Base-by-base conservation (phyloP, 805 yeast genomes). In the Vanderwaltozyma tropicalis region DNA sequence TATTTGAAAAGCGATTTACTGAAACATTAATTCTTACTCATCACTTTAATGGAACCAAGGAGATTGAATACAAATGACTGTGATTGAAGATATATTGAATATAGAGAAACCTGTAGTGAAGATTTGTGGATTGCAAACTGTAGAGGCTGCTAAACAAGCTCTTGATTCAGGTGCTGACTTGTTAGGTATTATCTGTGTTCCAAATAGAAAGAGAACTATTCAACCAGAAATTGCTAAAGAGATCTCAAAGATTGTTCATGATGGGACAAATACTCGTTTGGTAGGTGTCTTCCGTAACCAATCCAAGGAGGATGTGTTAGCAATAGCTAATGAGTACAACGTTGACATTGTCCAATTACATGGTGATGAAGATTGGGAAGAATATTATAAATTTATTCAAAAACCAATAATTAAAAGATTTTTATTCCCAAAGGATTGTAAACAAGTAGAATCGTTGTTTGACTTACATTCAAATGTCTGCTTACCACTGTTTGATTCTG, bases 251-350 rank as follows among this genome's bases (percentile, higher is more conserved):
- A 31, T 64, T 20, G 69, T 66, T 2, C 11, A 14, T 27, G 9
- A 6, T 15, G 24, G n/a, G 14, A 27, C 10, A 5, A 11, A 15
- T 0, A 92, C 92, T 0, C 74, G 66, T 46, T 57, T 82, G 2
- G 96, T 87, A 2, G 98, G 97, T 1, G 98, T 89, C 3, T 86
- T 89, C 63, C 67, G 88, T 41, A 85, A 92, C 55, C 96, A 88
- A 57, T 50, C 79, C 0, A 50, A 80, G 3, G 78, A 72, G 2
- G 81, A 79, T 12, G 80, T 89, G 1, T 54, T 66, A 29, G 40
- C 46, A 9, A 49, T 69, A 2, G 57, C 57, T 25, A 39, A 45
- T 1, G 69, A 67, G 7, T 57, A 78, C 13, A 62, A 63, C 1
- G 53, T 87, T 3, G 97, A 92, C 57, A 63, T 85, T 19, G 81